phyloP scores from a whole-genome alignment of 139 green algal species.

The Nannochloris sp. region DNA sequence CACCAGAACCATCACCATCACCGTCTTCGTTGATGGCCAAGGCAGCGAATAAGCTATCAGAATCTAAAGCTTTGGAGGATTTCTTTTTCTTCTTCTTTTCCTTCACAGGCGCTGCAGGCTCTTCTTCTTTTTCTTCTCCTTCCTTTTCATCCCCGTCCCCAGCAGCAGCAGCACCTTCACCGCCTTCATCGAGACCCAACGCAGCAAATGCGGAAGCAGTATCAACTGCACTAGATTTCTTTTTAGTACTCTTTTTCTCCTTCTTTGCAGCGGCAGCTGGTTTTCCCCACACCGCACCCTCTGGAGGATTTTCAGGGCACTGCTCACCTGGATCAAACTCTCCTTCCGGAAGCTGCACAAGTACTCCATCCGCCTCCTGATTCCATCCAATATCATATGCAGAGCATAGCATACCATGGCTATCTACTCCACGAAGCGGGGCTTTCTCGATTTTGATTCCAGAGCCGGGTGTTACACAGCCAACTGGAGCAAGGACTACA shows the following conservation, averaged over 20 bases:
- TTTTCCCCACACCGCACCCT: conserved; percentile 22
- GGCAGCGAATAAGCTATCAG: conserved; percentile 40
- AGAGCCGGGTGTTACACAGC: conserved; percentile 49
- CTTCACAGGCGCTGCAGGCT: neutral
- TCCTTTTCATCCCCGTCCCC: too few species aligned
- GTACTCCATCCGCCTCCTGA: conserved; percentile 33
- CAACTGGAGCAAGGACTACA: conserved; percentile 59
- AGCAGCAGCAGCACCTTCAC: conserved; percentile 3
- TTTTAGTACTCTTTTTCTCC: conserved; percentile 46
- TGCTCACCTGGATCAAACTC: conserved; percentile 35
- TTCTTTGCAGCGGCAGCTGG: conserved; percentile 1
- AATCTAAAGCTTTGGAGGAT: conserved; percentile 13
- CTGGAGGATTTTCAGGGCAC: conserved; percentile 30
- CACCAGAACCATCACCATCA: neutral
- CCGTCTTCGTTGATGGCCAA: conserved; percentile 27
- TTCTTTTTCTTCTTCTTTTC: conserved; percentile 48
- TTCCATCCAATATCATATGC: conserved; percentile 71
- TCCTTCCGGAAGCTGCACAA: conserved; percentile 48
- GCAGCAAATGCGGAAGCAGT: conserved; percentile 46
- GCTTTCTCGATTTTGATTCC: conserved; percentile 45
- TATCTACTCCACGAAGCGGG: conserved; percentile 59
- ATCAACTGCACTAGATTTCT: conserved; percentile 28
- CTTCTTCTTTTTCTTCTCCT: neutral
- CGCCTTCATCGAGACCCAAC: conserved; percentile 31
- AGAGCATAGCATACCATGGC: conserved; percentile 75